Evolutionary conservation across 345 rosid genomes (phyloP), one percentile per base, ranked within the genome.

Genomic region (Psidium friedrichsthalianum): DNA sequence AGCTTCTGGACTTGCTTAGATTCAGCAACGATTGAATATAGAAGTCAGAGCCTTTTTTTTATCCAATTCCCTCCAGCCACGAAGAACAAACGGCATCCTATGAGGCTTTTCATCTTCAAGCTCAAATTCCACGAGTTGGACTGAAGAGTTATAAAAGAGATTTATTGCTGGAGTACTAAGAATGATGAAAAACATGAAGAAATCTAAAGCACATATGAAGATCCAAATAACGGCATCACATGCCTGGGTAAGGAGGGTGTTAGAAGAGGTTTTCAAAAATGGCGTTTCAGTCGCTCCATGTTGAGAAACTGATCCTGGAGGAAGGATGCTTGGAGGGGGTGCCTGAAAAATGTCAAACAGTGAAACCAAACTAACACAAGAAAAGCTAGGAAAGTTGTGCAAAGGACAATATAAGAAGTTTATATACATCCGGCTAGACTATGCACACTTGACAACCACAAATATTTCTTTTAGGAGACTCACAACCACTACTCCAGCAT

Each of bases 41-140:
- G 83, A 95, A 97, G 93, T 97, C 98, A 20, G 92, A 87, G 88
- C 91, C 91, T 3, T 93, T 89, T 87, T 90, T 94, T 97, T 55
- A 97, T 93, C 99, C 99, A 97, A 14, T 87, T 92, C 90, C 91
- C 98, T 84, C 92, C 93, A 87, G 92, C 89, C n/a, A 82, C 87
- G 82, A 89, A 97, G 92, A 83, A 97, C 98, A 92, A 97, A 97
- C 47, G 99, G 97, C 97, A 97, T 96, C 99, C 99, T 47, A 89
- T 90, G 88, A 89, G 94, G 87, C 83, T 88, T n/a, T 20, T 88
- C 95, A n/a, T 92, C 99, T 90, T 93, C 95, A 88, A 95, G 86
- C 90, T 94, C 96, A 86, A 97, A 76, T 91, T 92, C 95, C 81
- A 93, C 74, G 49, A 91, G 91, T 90, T 95, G 98, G 83, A 97